Evolutionary conservation across 1,284 basidiomycete genomes (phyloP).

Genomic region (Athelia sp.): DNA sequence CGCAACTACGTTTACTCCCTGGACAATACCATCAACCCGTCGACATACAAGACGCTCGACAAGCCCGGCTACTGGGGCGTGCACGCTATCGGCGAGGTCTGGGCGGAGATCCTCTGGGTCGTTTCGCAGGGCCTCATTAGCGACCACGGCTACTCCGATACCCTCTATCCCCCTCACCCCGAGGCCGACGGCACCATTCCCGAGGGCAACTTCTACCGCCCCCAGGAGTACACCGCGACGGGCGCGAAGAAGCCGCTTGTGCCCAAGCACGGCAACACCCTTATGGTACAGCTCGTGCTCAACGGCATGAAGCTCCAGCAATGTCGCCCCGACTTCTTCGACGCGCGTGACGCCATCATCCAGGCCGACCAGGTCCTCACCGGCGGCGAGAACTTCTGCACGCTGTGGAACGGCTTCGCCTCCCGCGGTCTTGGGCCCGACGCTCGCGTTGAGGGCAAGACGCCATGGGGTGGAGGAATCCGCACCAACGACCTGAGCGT

Average conservation of each 20-base stretch:
- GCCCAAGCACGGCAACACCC: constrained; percentile 90
- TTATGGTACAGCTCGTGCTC: constrained; percentile 82
- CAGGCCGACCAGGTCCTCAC: constrained; percentile 90
- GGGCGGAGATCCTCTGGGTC: constrained; percentile 93
- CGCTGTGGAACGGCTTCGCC: constrained; percentile 86
- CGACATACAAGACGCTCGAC: constrained; percentile 94
- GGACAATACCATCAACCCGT: constrained; percentile 79
- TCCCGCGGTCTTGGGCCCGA: constrained; percentile 77
- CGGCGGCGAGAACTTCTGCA: constrained; percentile 88
- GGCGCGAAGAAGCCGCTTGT: constrained; percentile 57
- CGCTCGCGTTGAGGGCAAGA: constrained; percentile 68
- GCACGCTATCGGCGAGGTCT: constrained; percentile 91
- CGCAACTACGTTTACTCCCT: constrained; percentile 84
- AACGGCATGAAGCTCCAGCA: constrained; percentile 94
- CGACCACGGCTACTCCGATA: constrained; percentile 77
- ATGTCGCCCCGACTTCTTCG: constrained; percentile 88
- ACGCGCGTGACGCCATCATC: constrained; percentile 90
- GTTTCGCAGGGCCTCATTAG: constrained; percentile 71
- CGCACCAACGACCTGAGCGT: constrained; percentile 35
- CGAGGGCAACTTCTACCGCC: constrained; percentile 71
- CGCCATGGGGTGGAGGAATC: constrained; percentile 94
- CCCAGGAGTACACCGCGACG: constrained; percentile 27
- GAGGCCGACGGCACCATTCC: constrained; percentile 57
- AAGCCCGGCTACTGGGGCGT: constrained; percentile 90
- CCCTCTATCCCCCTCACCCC: constrained; percentile 77